A percentile compares a stretch with the other conserved stretches of the same genome.
phyloP scores from a whole-genome alignment of 2,329 filamentous ascomycete genomes.

The Nannizzia gypsea region DNA sequence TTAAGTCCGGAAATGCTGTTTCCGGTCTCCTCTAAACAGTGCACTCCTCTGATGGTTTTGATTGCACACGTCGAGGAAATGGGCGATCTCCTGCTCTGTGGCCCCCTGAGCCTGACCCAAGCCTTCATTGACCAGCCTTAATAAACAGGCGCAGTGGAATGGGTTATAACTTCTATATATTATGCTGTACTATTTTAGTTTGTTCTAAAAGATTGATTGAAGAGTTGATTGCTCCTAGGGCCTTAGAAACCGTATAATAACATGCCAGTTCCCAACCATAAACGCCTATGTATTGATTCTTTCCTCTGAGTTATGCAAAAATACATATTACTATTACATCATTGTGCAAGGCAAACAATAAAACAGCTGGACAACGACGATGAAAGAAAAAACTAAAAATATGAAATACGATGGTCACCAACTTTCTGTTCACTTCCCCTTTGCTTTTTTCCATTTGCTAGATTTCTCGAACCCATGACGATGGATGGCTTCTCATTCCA shows the following conservation, averaged over 20 bases:
- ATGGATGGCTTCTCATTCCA: background rate
- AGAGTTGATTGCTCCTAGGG: background rate
- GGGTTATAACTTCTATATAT: too few species aligned
- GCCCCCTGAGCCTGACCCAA: background rate
- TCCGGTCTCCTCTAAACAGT: background rate
- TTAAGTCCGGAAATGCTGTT: slow-evolving; percentile 20
- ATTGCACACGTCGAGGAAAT: too few species aligned
- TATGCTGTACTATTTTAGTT: too few species aligned
- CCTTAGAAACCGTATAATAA: too few species aligned
- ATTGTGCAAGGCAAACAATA: background rate
- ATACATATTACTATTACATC: background rate
- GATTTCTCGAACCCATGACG: background rate
- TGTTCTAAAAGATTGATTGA: background rate
- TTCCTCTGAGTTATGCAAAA: background rate
- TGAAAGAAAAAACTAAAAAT: background rate
- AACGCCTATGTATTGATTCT: background rate
- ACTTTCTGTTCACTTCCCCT: background rate
- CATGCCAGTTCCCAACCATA: background rate
- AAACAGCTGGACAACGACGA: background rate
- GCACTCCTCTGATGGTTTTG: background rate
- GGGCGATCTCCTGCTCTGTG: background rate
- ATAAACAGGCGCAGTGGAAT: too few species aligned
- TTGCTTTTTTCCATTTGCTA: background rate
- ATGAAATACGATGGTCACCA: background rate
- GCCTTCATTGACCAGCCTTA: background rate